Evolutionary conservation across 2,329 filamentous ascomycete genomes (phyloP).

Genomic region (Trichoderma guizhouense): DNA sequence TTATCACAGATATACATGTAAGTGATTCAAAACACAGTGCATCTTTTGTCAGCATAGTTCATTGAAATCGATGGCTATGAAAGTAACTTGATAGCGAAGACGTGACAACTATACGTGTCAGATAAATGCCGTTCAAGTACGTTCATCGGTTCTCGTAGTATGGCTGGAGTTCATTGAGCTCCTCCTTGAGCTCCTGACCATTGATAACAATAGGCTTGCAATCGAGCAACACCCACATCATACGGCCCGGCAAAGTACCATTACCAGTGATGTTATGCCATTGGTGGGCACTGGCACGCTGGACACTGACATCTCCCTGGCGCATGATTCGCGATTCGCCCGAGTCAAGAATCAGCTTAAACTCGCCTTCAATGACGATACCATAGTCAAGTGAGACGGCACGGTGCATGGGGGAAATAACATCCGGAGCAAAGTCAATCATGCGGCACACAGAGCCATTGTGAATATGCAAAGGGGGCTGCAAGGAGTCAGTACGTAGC

Average conservation of each 20-base stretch:
- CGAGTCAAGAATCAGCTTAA: conserved; percentile 51
- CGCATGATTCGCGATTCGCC: conserved; percentile 45
- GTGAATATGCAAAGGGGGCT: conserved; percentile 9
- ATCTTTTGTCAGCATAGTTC: not conserved
- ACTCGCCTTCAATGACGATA: conserved; percentile 50
- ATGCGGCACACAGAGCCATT: conserved; percentile 43
- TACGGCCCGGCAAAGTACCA: conserved; percentile 3
- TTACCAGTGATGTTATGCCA: conserved; percentile 11
- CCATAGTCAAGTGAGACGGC: conserved; percentile 54
- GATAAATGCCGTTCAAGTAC: not conserved
- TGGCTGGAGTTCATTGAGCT: conserved; percentile 2
- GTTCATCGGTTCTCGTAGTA: conserved; percentile 6
- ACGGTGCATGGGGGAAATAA: conserved; percentile 45
- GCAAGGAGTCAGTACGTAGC: not conserved
- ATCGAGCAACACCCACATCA: conserved; percentile 15
- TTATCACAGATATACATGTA: not conserved
- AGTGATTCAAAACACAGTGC: not conserved
- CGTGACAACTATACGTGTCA: not conserved
- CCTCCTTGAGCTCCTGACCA: conserved; percentile 1
- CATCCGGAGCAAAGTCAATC: conserved; percentile 45
- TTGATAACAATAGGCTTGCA: conserved; percentile 8
- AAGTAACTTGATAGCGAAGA: not conserved
- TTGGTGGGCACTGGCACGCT: conserved; percentile 41
- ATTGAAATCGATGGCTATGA: not conserved
- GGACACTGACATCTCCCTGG: conserved; percentile 53